A percentile compares a stretch with the other conserved stretches of the same genome.
phyloP scores from a whole-genome alignment of 768 basidiomycete genomes.

The Cystofilobasidium macerans region DNA sequence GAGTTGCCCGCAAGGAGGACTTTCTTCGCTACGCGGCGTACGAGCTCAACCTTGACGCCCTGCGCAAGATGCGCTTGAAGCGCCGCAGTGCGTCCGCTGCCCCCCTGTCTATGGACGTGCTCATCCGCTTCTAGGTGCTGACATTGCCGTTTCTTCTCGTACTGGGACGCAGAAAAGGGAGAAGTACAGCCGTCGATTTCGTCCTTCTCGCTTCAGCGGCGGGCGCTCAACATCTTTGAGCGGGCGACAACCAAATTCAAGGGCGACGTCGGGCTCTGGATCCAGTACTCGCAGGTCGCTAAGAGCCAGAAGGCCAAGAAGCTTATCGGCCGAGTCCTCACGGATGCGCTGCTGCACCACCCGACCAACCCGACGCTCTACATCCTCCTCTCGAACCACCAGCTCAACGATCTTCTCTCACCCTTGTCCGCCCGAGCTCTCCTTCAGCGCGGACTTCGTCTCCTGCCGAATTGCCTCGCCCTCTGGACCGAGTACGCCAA shows the following conservation, averaged over 20 bases:
- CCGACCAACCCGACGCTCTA: slow-evolving; percentile 32
- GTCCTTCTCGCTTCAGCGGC: slow-evolving; percentile 69
- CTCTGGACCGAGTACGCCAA: slow-evolving; percentile 84
- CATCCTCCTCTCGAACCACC: slow-evolving; percentile 28
- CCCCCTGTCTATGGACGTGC: too few species aligned
- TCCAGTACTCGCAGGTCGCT: slow-evolving; percentile 76
- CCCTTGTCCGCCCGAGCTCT: slow-evolving; percentile 59
- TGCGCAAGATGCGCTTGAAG: slow-evolving; percentile 27
- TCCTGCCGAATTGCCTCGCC: slow-evolving; percentile 59
- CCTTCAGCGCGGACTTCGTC: slow-evolving; percentile 70
- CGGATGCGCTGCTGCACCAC: slow-evolving; percentile 76
- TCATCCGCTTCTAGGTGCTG: too few species aligned
- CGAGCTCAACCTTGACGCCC: slow-evolving; percentile 32
- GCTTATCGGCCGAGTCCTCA: slow-evolving; percentile 68
- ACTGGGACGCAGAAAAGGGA: slow-evolving; percentile 16
- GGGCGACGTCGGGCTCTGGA: slow-evolving; percentile 73
- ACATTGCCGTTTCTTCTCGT: neutral
- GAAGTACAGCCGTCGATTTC: slow-evolving; percentile 50
- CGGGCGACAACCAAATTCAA: slow-evolving; percentile 81
- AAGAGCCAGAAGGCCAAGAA: slow-evolving; percentile 66
- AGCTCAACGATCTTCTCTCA: slow-evolving; percentile 23
- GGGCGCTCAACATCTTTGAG: slow-evolving; percentile 83
- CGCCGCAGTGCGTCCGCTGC: slow-evolving; percentile 28
- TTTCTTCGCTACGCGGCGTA: slow-evolving; percentile 60
- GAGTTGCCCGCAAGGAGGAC: slow-evolving; percentile 73